These are phyloP conservation scores for Magnusiomyces sp. DNA, from an alignment of 1,139 yeast genomes.

Conservation along the genomic window DNA sequence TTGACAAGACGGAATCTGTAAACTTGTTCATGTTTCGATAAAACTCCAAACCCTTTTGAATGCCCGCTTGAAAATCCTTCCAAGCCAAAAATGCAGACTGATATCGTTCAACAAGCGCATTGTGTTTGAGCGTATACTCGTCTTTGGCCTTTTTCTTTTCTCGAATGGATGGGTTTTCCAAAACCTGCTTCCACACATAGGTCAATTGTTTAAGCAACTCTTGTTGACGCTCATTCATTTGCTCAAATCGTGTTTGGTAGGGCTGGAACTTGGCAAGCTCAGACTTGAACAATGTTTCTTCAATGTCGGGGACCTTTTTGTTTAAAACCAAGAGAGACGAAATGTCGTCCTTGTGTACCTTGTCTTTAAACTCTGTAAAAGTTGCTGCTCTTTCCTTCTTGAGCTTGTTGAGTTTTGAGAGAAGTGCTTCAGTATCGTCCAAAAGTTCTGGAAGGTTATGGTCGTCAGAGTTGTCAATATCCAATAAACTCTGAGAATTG, in stretches of 20 bases:
- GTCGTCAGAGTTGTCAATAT: slow-evolving; percentile 45
- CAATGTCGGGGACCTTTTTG: slow-evolving; percentile 49
- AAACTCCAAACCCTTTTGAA: slow-evolving; percentile 52
- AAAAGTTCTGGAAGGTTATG: slow-evolving; percentile 39
- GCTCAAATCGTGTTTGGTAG: slow-evolving; percentile 57
- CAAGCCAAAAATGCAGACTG: slow-evolving; percentile 45
- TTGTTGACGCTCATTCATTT: slow-evolving; percentile 57
- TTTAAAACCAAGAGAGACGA: slow-evolving; percentile 67
- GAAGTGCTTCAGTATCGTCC: slow-evolving; percentile 38
- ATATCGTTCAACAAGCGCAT: slow-evolving; percentile 40
- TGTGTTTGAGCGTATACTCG: slow-evolving; percentile 34
- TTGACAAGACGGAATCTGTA: slow-evolving; percentile 34
- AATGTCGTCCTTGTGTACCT: slow-evolving; percentile 77
- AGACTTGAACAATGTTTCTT: slow-evolving; percentile 53
- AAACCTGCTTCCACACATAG: slow-evolving; percentile 47
- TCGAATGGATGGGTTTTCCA: slow-evolving; percentile 37
- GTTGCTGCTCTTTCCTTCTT: slow-evolving; percentile 54
- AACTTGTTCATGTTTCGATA: slow-evolving; percentile 48
- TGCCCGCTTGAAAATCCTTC: slow-evolving; percentile 51
- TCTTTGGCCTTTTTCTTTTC: slow-evolving; percentile 32
- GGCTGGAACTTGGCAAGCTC: slow-evolving; percentile 75
- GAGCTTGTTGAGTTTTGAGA: slow-evolving; percentile 39
- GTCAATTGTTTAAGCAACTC: slow-evolving; percentile 50
- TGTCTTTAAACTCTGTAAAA: slow-evolving; percentile 56
- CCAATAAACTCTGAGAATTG: slow-evolving; percentile 41